Conservation (phyloP, 495 filamentous ascomycete species). For the Mytilinidion resinicola region DNA sequence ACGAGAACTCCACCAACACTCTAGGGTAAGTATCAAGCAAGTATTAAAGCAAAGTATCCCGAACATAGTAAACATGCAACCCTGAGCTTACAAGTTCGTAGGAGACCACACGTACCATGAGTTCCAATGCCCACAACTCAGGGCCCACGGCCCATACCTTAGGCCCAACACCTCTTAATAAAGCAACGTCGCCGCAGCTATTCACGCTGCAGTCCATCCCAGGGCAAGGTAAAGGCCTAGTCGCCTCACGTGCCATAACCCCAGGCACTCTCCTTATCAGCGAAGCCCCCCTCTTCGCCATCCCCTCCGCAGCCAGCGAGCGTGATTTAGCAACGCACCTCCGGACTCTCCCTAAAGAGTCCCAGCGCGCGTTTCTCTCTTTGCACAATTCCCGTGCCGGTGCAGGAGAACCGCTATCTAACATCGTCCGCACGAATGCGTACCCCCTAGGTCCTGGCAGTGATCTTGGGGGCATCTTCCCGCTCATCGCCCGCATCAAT, state of each 20-base stretch:
- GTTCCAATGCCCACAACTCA: not conserved
- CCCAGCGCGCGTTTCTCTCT: not conserved
- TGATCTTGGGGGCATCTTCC: constrained; percentile 35
- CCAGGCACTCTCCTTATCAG: not conserved
- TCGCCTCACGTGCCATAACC: not conserved
- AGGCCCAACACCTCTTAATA: not conserved
- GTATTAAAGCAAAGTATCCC: too few species aligned
- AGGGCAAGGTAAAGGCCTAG: not conserved
- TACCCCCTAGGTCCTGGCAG: constrained; percentile 34
- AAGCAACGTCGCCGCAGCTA: not conserved
- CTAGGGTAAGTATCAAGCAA: too few species aligned
- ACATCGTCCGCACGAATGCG: constrained; percentile 39
- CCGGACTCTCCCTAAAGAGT: not conserved
- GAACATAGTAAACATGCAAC: too few species aligned
- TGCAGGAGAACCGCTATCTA: constrained; percentile 25
- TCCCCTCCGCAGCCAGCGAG: not conserved
- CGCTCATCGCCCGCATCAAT: constrained; percentile 37
- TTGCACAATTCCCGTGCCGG: not conserved
- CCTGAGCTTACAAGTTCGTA: too few species aligned
- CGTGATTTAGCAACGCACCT: not conserved
- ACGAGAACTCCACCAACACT: too few species aligned
- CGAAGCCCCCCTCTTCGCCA: not conserved
- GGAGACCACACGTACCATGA: not conserved
- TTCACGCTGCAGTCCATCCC: not conserved
- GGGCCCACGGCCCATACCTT: not conserved